Base-by-base conservation (phyloP, 495 filamentous ascomycete genomes). In the Pseudomonodictys pantanalensis region DNA sequence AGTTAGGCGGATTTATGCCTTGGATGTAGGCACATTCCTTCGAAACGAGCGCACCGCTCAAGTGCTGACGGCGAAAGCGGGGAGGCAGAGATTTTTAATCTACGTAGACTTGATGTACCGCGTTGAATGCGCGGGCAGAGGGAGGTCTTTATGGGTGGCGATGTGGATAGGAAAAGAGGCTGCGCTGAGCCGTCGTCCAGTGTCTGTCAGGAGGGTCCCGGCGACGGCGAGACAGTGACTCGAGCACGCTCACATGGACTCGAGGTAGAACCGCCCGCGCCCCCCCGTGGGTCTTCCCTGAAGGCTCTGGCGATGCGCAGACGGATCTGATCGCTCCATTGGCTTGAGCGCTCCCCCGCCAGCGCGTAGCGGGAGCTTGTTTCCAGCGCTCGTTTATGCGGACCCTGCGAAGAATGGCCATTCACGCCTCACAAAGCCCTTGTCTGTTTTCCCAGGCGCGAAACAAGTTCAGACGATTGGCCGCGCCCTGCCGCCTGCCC, bases 1-100 rank as follows among this genome's bases (percentile, higher is more conserved):
- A 24, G 9, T 12, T 35, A 15, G 22, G 35, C 11, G n/a, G 12
- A 8, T 24, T 47, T 20, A 56, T 56, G 53, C 53, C 41, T 47
- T 56, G 25, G 53, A 56, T 22, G 53, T 42, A 56, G 15, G 11
- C 15, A 42, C n/a, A 15, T 2, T 35, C 53, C 25, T 18, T 4
- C 38, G 15, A 15, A 15, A 12, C 38, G 8, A 8, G 32, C 32
- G 15, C 38, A 18, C 15, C 38, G 18, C 12, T 46, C 7, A 25
- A 17, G 30, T 9, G 49, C 49, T 39, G 49, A 39, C 30, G 33
- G 12, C 32, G 17, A 20, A 15, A 25, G 45, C 24, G 22, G 4
- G n/a, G 49, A 4, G 18, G 51, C 51, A 55, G 44, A n/a, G n/a
- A n/a, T n/a, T n/a, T n/a, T 55, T 55, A 55, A 55, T 55, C 51